A percentile compares a stretch with the other conserved stretches of the same genome.
phyloP scores from a whole-genome alignment of 352 stramenopile species.

The Pythium vanterpoolii region DNA sequence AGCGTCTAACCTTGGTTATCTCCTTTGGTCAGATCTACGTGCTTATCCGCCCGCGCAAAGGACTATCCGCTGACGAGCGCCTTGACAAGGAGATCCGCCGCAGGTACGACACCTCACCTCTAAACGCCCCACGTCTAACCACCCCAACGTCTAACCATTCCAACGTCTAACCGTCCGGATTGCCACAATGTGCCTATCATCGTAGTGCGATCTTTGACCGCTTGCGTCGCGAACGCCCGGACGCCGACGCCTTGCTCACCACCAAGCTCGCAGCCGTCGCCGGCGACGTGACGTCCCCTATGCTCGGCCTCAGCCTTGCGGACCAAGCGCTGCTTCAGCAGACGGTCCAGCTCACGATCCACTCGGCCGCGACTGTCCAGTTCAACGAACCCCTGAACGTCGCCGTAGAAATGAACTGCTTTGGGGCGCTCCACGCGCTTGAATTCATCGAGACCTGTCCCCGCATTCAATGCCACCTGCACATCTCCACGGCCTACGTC shows the following conservation, averaged over 20 bases:
- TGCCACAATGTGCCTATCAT: conserved; percentile 3
- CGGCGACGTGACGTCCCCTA: conserved; percentile 65
- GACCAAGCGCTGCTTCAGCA: conserved; percentile 45
- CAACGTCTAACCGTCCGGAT: background rate
- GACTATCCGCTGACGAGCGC: conserved; percentile 41
- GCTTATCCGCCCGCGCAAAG: conserved; percentile 77
- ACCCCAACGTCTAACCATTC: background rate
- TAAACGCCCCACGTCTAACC: too few species aligned
- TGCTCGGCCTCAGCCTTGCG: conserved; percentile 46
- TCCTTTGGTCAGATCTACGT: conserved; percentile 49
- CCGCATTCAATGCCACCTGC: conserved; percentile 55
- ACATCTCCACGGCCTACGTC: conserved; percentile 84
- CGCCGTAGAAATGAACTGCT: conserved; percentile 83
- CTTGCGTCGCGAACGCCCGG: conserved; percentile 41
- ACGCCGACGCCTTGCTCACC: conserved; percentile 46
- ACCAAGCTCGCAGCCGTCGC: conserved; percentile 61
- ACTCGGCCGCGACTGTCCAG: conserved; percentile 83
- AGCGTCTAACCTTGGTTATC: background rate
- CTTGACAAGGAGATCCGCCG: conserved; percentile 76
- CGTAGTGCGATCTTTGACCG: conserved; percentile 70
- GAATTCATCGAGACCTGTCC: conserved; percentile 58
- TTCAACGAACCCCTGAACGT: conserved; percentile 88
- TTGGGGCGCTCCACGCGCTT: conserved; percentile 61
- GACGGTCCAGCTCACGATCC: conserved; percentile 65
- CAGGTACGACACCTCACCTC: conserved; percentile 32